Evolutionary conservation across 495 filamentous ascomycete species (phyloP).

Genomic region (Astrothelium subdiscretum): DNA sequence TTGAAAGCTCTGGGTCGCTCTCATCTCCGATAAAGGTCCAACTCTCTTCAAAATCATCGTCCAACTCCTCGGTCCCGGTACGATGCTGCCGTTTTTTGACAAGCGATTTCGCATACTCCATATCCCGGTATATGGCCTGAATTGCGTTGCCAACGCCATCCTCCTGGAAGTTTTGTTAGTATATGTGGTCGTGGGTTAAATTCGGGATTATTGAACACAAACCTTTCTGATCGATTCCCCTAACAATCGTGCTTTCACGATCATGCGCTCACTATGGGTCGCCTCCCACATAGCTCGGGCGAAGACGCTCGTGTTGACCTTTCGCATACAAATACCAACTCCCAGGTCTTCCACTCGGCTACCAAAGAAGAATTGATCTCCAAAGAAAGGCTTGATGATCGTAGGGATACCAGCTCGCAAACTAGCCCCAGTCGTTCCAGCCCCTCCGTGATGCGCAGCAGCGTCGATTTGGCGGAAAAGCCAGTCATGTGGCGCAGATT

Average conservation of each 20-base stretch:
- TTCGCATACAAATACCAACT: constrained; percentile 81
- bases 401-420: constrained; percentile 86
- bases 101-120: constrained; percentile 87
- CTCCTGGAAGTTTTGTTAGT: constrained; percentile 44
- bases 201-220: constrained; percentile 8
- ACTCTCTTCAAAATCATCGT: constrained; percentile 51
- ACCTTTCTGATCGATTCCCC: constrained; percentile 82
- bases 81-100: constrained; percentile 47
- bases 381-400: constrained; percentile 93
- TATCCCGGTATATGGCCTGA: constrained; percentile 85
- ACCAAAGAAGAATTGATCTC: constrained; percentile 95
- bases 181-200: constrained; percentile 10
- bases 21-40: constrained; percentile 72
- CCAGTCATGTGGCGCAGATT: constrained; percentile 93
- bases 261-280: constrained; percentile 79
- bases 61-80: constrained; percentile 32
- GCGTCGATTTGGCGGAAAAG: constrained; percentile 90
- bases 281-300: constrained; percentile 84
- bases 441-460: constrained; percentile 86
- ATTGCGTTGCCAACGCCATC: constrained; percentile 81
- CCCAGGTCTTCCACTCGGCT: constrained; percentile 80
- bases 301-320: constrained; percentile 72
- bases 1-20: constrained; percentile 41
- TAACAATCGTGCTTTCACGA: constrained; percentile 66
- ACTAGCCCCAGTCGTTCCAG: constrained; percentile 91